Evolutionary conservation across 2,329 filamentous ascomycete species (phyloP).

Genomic region (Sporothrix inflata): DNA sequence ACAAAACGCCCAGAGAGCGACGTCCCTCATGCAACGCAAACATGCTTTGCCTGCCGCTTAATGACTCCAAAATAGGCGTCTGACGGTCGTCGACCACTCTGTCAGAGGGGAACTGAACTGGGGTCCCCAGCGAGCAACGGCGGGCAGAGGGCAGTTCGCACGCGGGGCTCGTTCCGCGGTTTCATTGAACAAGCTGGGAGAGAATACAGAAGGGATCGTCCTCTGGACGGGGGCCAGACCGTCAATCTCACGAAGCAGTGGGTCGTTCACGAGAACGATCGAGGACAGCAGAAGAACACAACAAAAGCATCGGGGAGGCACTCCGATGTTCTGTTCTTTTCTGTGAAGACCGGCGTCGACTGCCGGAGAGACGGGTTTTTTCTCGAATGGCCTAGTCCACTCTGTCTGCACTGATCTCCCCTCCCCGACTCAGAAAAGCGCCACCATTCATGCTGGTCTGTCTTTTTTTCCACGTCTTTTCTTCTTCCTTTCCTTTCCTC

Average conservation of each 20-base stretch:
- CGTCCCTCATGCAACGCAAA: neutral
- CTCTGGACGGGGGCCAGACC: neutral
- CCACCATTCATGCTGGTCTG: conserved; percentile 3
- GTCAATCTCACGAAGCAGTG: neutral
- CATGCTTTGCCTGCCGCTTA: neutral
- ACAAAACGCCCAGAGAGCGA: neutral
- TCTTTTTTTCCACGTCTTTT: neutral
- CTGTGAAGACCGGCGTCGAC: neutral
- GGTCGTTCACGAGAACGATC: neutral
- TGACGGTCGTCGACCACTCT: too few species aligned
- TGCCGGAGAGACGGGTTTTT: neutral
- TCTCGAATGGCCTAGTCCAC: neutral
- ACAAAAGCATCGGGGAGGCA: neutral
- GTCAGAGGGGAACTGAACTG: neutral
- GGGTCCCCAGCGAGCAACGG: neutral
- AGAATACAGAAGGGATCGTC: neutral
- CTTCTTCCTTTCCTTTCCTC: neutral
- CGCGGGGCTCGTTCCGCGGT: conserved; percentile 8
- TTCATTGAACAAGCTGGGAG: neutral
- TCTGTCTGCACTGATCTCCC: neutral
- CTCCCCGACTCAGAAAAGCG: neutral
- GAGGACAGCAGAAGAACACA: neutral
- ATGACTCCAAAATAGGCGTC: too few species aligned
- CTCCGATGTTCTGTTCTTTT: neutral
- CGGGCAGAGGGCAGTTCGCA: neutral